Conservation (phyloP, 75 land plant species). For the Azolla pinnata region DNA sequence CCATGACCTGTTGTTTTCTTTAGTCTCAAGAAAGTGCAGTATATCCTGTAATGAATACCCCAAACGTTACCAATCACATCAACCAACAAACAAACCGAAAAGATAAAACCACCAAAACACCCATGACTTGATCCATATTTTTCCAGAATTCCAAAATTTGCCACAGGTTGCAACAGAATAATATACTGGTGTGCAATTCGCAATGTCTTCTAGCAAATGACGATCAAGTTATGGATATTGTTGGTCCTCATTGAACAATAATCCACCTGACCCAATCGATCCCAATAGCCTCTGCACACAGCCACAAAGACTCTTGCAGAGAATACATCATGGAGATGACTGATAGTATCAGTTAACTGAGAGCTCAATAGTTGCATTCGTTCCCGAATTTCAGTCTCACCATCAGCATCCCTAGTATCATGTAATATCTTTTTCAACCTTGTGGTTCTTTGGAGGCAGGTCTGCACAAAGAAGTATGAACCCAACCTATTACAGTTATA, state of each 20-base stretch:
- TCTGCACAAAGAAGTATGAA: constrained; percentile 31
- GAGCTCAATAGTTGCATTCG: constrained; percentile 75
- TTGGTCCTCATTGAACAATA: not conserved
- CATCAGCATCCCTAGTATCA: constrained; percentile 80
- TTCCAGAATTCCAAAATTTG: no score
- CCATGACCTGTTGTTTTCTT: constrained; percentile 80
- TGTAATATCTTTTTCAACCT: constrained; percentile 72
- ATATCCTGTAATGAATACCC: constrained; percentile 43
- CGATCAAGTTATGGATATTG: no score
- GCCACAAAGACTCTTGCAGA: constrained; percentile 66
- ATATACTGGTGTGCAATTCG: no score
- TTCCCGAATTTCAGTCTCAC: constrained; percentile 73
- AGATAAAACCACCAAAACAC: no score
- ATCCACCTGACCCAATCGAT: constrained; percentile 85
- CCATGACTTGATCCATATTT: no score
- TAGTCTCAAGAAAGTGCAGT: constrained; percentile 70
- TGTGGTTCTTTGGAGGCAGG: constrained; percentile 54
- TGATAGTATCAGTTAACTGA: constrained; percentile 61
- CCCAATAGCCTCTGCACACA: constrained; percentile 82
- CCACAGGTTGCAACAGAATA: no score
- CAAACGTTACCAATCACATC: no score
- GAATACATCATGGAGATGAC: constrained; percentile 72
- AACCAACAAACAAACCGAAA: no score
- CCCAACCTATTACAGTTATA: no score
- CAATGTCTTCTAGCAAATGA: no score